A percentile compares a stretch with the other conserved stretches of the same genome.
Evolutionary conservation across 208 protist species (phyloP).

Genomic region (Zelonia costaricensis): DNA sequence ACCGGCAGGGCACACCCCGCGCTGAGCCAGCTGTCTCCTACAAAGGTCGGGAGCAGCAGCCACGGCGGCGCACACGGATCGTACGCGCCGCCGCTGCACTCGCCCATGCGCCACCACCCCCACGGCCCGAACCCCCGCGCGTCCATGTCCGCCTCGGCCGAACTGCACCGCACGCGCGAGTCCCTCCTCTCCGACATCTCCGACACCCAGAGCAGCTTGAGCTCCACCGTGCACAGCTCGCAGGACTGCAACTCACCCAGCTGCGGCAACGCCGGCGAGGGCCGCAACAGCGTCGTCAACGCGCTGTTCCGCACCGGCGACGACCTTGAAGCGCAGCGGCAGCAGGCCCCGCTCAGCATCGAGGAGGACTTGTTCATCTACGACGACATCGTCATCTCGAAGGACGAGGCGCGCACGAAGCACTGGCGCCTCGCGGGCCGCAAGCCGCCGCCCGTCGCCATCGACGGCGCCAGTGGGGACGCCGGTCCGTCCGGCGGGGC

Average conservation of each 20-base stretch:
- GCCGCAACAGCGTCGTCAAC: slow-evolving; percentile 10
- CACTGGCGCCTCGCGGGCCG: slow-evolving; percentile 73
- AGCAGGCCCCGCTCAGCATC: slow-evolving; percentile 48
- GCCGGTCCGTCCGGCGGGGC: neutral
- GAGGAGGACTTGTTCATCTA: slow-evolving; percentile 84
- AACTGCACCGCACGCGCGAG: slow-evolving; percentile 18
- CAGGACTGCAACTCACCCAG: slow-evolving; percentile 2
- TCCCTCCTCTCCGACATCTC: slow-evolving; percentile 40
- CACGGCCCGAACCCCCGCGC: neutral
- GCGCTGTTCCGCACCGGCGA: slow-evolving; percentile 24
- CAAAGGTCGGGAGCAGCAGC: no score
- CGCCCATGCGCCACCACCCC: neutral
- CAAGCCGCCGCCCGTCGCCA: slow-evolving; percentile 33
- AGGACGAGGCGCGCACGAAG: slow-evolving; percentile 66
- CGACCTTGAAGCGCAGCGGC: slow-evolving; percentile 78
- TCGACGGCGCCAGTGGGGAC: neutral
- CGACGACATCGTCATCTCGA: slow-evolving; percentile 84
- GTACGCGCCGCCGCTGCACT: neutral
- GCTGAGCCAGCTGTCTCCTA: no score
- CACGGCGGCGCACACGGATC: neutral
- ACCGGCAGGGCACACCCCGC: no score
- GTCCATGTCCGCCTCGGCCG: neutral
- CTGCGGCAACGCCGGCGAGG: neutral
- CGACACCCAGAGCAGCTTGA: slow-evolving; percentile 12
- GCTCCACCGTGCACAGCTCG: neutral